phyloP scores from a whole-genome alignment of 2,329 filamentous ascomycete genomes.

The Aureobasidium sp. region DNA sequence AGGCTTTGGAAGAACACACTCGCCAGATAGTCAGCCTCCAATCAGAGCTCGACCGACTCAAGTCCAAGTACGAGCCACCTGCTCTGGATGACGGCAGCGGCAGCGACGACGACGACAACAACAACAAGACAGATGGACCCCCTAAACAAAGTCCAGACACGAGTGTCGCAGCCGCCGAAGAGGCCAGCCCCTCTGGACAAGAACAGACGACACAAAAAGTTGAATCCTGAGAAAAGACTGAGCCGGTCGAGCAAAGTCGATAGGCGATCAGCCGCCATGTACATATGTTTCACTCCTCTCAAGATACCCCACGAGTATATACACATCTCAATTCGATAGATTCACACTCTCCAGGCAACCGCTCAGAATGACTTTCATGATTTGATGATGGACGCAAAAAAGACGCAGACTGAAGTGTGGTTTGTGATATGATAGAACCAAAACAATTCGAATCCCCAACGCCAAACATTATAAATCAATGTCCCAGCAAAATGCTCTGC shows the following conservation, averaged over 20 bases:
- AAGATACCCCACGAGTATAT: slow-evolving; percentile 6
- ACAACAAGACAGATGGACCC: too few species aligned
- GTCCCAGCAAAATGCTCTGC: too few species aligned
- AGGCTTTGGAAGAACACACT: slow-evolving; percentile 43
- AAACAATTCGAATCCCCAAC: background rate
- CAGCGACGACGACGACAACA: background rate
- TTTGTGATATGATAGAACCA: background rate
- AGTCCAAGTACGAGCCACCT: slow-evolving; percentile 12
- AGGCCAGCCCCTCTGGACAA: background rate
- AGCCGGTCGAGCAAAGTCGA: background rate
- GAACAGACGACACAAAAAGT: background rate
- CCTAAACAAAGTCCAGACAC: background rate
- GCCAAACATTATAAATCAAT: slow-evolving; percentile 2
- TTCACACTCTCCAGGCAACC: too few species aligned
- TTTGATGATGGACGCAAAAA: too few species aligned
- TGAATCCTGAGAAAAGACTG: background rate
- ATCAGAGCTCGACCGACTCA: slow-evolving; percentile 6
- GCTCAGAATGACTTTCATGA: too few species aligned
- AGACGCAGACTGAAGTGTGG: too few species aligned
- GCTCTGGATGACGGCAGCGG: background rate
- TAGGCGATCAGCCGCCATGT: background rate
- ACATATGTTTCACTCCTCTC: slow-evolving; percentile 7
- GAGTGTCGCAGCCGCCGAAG: background rate
- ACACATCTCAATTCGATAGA: slow-evolving; percentile 6
- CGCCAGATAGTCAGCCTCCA: background rate